A percentile compares a stretch with the other conserved stretches of the same genome.
Conservation (phyloP, 2,329 filamentous ascomycete species). For the Fusarium protoensiforme region DNA sequence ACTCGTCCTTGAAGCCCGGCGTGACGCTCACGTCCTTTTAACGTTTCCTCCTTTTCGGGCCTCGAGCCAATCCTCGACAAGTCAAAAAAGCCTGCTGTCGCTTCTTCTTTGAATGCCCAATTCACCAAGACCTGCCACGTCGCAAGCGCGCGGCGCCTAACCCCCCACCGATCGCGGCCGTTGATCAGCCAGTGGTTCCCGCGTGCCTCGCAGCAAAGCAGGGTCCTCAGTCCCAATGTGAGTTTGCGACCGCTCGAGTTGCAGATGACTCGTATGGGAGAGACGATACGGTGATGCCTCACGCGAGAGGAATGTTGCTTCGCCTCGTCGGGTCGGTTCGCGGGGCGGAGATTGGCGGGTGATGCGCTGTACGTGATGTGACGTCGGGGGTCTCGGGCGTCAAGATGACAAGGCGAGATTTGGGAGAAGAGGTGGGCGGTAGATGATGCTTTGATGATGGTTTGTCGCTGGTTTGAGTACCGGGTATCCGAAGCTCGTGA, state of each 20-base stretch:
- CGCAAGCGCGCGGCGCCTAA: conserved; percentile 10
- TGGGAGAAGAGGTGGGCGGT: neutral
- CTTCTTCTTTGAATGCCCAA: conserved; percentile 10
- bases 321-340: conserved; percentile 5
- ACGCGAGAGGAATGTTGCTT: conserved; percentile 5
- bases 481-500: neutral
- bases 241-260: neutral
- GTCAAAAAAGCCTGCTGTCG: neutral
- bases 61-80: neutral
- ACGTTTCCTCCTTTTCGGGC: neutral
- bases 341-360: conserved; percentile 20
- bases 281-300: conserved; percentile 24
- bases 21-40: neutral
- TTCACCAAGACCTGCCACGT: conserved; percentile 36
- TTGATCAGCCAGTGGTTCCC: conserved; percentile 27
- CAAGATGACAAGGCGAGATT: conserved; percentile 9
- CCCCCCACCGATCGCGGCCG: conserved; percentile 28
- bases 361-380: conserved; percentile 23
- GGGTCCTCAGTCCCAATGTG: neutral
- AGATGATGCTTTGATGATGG: conserved; percentile 6
- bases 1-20: neutral
- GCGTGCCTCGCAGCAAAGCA: conserved; percentile 20
- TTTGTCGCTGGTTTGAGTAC: neutral
- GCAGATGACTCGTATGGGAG: conserved; percentile 5
- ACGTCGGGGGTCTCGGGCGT: conserved; percentile 18